Evolutionary conservation across 139 green algal genomes (phyloP).

Genomic region (Raphidocelis subcapitata): DNA sequence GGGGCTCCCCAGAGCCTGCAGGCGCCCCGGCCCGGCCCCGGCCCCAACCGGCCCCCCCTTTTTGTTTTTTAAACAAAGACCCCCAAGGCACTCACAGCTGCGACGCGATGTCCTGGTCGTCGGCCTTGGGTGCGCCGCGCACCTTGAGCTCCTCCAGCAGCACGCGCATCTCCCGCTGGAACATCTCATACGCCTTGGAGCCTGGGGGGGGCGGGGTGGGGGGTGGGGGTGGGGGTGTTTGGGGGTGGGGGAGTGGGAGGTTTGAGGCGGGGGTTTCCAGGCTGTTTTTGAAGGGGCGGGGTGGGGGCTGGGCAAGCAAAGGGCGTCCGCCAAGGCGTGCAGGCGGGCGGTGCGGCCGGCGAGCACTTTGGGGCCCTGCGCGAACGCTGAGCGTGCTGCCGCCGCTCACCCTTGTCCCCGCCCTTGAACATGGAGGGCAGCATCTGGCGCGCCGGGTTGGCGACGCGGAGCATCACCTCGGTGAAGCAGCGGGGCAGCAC

Average conservation of each 20-base stretch:
- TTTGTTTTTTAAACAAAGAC: too few relatives aligned
- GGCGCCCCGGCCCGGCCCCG: too few relatives aligned
- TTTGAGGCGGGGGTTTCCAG: neutral
- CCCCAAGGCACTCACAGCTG: too few relatives aligned
- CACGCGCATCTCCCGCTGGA: conserved; percentile 46
- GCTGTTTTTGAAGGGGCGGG: neutral
- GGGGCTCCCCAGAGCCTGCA: too few relatives aligned
- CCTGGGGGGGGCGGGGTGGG: conserved; percentile 20
- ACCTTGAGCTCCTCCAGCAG: conserved; percentile 40
- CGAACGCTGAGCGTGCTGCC: neutral
- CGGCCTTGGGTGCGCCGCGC: conserved; percentile 18
- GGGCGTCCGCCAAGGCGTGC: neutral
- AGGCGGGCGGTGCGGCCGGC: too few relatives aligned
- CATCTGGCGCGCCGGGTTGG: conserved; percentile 25
- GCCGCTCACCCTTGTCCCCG: conserved; percentile 35
- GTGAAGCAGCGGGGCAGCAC: conserved; percentile 53
- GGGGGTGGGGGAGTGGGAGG: neutral
- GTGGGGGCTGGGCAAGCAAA: neutral
- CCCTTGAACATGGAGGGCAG: conserved; percentile 29
- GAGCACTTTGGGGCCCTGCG: neutral
- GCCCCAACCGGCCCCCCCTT: too few relatives aligned
- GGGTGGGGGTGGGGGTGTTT: neutral
- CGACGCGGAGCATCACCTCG: conserved; percentile 45
- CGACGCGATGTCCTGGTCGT: conserved; percentile 41
- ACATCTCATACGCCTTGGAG: conserved; percentile 32